Base-by-base conservation (phyloP, 306 rosid species). In the Inga leiocalycina region DNA sequence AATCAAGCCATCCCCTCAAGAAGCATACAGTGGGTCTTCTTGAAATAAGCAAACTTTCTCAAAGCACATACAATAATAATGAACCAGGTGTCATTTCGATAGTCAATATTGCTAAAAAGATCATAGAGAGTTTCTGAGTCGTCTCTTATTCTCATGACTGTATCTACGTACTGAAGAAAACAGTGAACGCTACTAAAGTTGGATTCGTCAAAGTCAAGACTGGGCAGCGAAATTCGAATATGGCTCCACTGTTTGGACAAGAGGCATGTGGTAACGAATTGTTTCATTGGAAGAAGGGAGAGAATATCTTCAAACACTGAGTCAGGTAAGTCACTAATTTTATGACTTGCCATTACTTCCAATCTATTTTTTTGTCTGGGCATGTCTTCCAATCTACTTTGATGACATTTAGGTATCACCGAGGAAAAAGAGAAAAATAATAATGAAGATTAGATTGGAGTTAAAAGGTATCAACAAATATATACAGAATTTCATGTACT, bases 181-280 rank as follows among this genome's bases (percentile, higher is more conserved):
- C 10, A 19, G 62, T 54, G 24, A 54, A 54, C 10, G 20, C 10
- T 54, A 6, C 3, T 7, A 27, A 27, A 24, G 35, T 14, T 62
- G 13, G 14, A 16, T 4, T 66, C 71, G 44, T 66, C 45, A 35
- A 69, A 41, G 32, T 10, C 74, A 39, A 83, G 75, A 19, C 37
- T 37, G 22, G 74, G 6, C 41, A 80, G 57, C 0, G 20, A 76
- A 10, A 45, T 51, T 77, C 88, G 85, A 6, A 85, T 32, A 9
- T 76, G 20, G 0, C 4, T 61, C 91, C 88, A 85, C 5, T 73
- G 64, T 41, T 61, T 82, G 4, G 86, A 85, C 24, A 75, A 75
- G 52, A 79, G 27, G 51, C 83, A 76, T 7, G 86, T 85, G 27
- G 69, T 14, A 13, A 75, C 69, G 3, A 77, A 79, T 10, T 59